A percentile compares a stretch with the other conserved stretches of the same genome.
Evolutionary conservation across 1,284 basidiomycete genomes (phyloP).

Genomic region (Sporisorium graminicola): DNA sequence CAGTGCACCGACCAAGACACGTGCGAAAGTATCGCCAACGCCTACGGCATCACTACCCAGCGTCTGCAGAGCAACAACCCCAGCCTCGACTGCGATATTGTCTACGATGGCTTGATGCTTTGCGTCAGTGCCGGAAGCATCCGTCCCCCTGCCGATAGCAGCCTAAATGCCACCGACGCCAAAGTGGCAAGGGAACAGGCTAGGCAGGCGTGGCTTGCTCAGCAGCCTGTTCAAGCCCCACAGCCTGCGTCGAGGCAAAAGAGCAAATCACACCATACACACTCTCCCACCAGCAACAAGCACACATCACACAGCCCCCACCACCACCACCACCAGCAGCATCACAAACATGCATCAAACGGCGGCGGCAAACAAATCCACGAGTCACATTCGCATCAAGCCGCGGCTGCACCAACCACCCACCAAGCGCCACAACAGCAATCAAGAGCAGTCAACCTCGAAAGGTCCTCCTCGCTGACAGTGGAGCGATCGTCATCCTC

Average conservation of each 20-base stretch:
- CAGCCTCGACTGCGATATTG: constrained; percentile 50
- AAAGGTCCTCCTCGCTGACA: background rate
- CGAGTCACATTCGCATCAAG: background rate
- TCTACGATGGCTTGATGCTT: constrained; percentile 61
- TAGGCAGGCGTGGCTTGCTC: constrained; percentile 24
- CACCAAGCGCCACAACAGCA: constrained; percentile 2
- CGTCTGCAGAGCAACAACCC: constrained; percentile 61
- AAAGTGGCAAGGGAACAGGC: constrained; percentile 31
- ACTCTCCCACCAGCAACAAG: constrained; percentile 1
- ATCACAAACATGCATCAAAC: background rate
- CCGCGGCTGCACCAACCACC: background rate
- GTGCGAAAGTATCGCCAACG: constrained; percentile 54
- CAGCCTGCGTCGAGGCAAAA: background rate
- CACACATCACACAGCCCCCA: constrained; percentile 2
- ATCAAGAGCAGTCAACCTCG: background rate
- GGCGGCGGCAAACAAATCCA: background rate
- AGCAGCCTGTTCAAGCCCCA: constrained; percentile 3
- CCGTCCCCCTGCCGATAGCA: constrained; percentile 48
- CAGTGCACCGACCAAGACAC: constrained; percentile 43
- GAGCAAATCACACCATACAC: background rate
- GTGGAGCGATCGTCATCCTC: constrained; percentile 4
- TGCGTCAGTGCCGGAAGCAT: constrained; percentile 58
- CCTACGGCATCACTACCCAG: constrained; percentile 49
- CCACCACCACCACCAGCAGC: background rate
- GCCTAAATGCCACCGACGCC: constrained; percentile 47